Evolutionary conservation across 148 eudicot species (phyloP).

Genomic region (Persicaria maculosa): DNA sequence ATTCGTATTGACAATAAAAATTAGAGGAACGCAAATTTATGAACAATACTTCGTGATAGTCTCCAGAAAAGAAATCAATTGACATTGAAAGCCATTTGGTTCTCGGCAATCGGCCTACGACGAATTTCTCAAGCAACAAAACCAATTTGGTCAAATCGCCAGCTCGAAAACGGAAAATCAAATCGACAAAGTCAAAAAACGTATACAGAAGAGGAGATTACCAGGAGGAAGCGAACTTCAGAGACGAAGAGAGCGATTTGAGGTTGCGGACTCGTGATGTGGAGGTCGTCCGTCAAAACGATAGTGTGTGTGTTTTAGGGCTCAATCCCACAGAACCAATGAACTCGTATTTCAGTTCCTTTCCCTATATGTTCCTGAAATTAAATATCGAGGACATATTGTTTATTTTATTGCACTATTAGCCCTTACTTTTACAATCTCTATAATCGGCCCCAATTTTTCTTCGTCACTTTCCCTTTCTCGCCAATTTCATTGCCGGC

Average conservation of each 20-base stretch:
- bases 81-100: background rate
- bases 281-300: slow-evolving; percentile 12
- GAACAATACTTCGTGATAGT: background rate
- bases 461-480: background rate
- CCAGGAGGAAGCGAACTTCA: background rate
- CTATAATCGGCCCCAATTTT: background rate
- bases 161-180: background rate
- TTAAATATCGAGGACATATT: background rate
- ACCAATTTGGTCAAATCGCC: background rate
- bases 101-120: background rate
- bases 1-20: background rate
- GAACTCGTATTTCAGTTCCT: background rate
- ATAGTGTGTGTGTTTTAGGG: slow-evolving; percentile 5
- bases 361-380: background rate
- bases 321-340: background rate
- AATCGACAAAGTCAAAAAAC: background rate
- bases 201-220: background rate
- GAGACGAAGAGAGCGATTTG: slow-evolving; percentile 6
- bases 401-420: background rate
- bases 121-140: background rate
- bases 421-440: background rate
- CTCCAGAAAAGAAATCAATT: background rate
- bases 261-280: background rate
- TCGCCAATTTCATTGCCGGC: background rate
- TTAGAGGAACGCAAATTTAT: background rate